These are phyloP conservation scores for Candida dubliniensis DNA, from an alignment of 1,139 yeast species.

Conservation along the genomic window DNA sequence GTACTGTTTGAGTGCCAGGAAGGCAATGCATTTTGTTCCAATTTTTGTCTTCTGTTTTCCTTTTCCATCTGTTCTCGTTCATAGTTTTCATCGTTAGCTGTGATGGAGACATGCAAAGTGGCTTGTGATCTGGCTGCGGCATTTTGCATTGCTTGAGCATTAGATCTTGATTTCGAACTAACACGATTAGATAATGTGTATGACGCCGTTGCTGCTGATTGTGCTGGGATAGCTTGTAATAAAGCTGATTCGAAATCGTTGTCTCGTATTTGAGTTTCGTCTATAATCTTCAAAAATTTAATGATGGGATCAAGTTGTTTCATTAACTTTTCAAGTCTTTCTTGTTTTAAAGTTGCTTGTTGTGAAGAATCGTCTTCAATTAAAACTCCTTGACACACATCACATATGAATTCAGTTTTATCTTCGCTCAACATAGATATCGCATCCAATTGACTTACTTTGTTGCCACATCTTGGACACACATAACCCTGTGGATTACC, in stretches of 20 bases:
- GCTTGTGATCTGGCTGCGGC: conserved; percentile 57
- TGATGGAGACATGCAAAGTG: conserved; percentile 84
- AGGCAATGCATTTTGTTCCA: conserved; percentile 92
- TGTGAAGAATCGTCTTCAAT: conserved; percentile 87
- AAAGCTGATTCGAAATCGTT: conserved; percentile 82
- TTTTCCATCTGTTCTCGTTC: conserved; percentile 64
- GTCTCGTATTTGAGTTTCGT: conserved; percentile 81
- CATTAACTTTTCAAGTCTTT: conserved; percentile 81
- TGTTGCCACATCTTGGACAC: conserved; percentile 81
- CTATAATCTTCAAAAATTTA: conserved; percentile 78
- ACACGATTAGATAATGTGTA: conserved; percentile 50
- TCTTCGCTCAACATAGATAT: conserved; percentile 78
- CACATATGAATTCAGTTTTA: conserved; percentile 78
- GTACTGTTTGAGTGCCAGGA: conserved; percentile 95
- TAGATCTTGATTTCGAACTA: conserved; percentile 29
- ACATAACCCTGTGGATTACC: conserved; percentile 93
- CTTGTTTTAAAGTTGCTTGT: conserved; percentile 81
- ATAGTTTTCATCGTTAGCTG: conserved; percentile 84
- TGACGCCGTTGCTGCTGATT: conserved; percentile 62
- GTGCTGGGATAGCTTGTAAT: conserved; percentile 81
- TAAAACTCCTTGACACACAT: conserved; percentile 73
- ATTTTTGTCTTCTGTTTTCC: conserved; percentile 68
- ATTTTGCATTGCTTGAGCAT: conserved; percentile 33
- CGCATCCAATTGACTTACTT: conserved; percentile 86
- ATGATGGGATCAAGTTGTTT: conserved; percentile 87